These are phyloP conservation scores for Oryza australiensis DNA, from an alignment of 176 grass and related monocot genomes.

Conservation along the genomic window DNA sequence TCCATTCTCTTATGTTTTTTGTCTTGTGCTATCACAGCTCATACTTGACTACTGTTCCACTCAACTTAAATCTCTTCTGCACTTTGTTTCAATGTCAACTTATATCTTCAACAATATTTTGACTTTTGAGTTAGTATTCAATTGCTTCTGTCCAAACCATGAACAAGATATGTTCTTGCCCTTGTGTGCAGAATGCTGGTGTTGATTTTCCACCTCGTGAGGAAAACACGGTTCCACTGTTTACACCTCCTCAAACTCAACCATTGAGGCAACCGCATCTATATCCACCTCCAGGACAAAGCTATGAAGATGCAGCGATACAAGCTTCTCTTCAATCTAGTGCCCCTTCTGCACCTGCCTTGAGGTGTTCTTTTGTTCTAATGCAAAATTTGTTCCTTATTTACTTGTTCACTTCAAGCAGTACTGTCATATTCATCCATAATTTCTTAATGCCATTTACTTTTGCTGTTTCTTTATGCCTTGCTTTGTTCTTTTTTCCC, in stretches of 20 bases:
- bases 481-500: constrained; percentile 10
- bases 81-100: neutral
- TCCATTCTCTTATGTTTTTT: constrained; percentile 11
- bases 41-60: neutral
- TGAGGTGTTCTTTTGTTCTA: constrained; percentile 57
- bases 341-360: constrained; percentile 44
- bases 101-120: constrained; percentile 2
- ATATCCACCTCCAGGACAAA: constrained; percentile 53
- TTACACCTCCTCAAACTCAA: constrained; percentile 89
- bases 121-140: constrained; percentile 12
- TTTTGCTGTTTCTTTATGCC: neutral
- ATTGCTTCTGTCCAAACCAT: constrained; percentile 12
- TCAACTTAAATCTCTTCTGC: neutral
- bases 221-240: constrained; percentile 72
- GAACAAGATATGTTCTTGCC: constrained; percentile 11
- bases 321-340: constrained; percentile 83
- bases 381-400: constrained; percentile 19
- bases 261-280: constrained; percentile 66
- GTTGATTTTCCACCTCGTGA: constrained; percentile 90
- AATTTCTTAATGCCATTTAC: constrained; percentile 12
- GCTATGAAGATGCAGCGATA: constrained; percentile 75
- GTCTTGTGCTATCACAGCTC: neutral
- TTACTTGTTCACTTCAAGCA: constrained; percentile 17
- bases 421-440: constrained; percentile 7
- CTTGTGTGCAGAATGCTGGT: constrained; percentile 70